Evolutionary conservation across 176 grass and related monocot genomes (phyloP), one percentile per base, ranked within the genome.

Genomic region (Metroxylon sagu): DNA sequence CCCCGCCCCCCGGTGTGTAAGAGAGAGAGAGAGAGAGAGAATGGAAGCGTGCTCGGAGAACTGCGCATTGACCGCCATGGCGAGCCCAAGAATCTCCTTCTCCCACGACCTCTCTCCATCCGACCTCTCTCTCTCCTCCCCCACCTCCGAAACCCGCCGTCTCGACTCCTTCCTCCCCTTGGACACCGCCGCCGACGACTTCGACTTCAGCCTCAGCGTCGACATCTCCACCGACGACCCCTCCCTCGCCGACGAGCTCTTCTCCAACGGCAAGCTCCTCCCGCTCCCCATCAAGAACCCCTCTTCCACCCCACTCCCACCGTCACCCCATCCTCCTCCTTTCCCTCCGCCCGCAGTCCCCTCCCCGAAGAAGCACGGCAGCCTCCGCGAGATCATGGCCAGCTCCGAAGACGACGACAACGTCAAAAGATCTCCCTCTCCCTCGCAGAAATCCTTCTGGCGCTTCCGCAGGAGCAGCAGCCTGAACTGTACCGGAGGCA

Each of bases 171-270:
- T 23, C 49, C 62, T 65, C 5, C 49, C 62, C 1, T 25, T 63
- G 29, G 60, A 63, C 6, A 3, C 31, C 6, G 18, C 66, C 6
- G 48, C 66, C 6, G 48, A 10, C 5, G 68, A 70, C 21, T 70
- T 59, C 56, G 56, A 71, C 68, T 71, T 71, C 68, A 29, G 25
- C 55, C 56, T 71, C 55, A 15, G 43, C 35, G 6, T 54, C 21
- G 55, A 50, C 56, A 16, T 18, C 35, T n/a, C 6, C 15, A 10
- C 31, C 23, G 14, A 49, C 18, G 55, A 49, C 56, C 17, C 68
- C 68, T 59, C 56, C 43, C 54, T 50, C 56, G 68, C 68, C 23
- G 68, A 71, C 68, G 68, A 71, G 25, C 19, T 71, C 68, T 71
- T 71, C 68, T 71, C 39, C 55, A 30, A 60, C 23, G 68, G 68